Percentiles rank a stretch among this genome's conserved stretches.
Evolutionary conservation across 495 filamentous ascomycete species (phyloP).

Genomic region (Cercophora sp.): DNA sequence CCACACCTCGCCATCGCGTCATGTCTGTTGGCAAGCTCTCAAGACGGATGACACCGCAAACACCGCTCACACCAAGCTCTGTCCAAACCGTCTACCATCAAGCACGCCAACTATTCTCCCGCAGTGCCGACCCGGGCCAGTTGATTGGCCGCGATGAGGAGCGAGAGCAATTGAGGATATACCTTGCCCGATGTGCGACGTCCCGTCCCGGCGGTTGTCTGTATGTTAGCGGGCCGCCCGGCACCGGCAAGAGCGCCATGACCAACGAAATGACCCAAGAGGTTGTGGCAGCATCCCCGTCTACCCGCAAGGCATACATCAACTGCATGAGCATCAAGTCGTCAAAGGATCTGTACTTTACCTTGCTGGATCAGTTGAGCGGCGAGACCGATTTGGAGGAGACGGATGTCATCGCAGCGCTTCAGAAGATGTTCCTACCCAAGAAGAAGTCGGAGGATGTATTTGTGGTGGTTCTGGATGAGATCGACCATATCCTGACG

Average conservation of each 20-base stretch:
- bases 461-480: constrained; percentile 83
- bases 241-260: constrained; percentile 94
- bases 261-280: constrained; percentile 71
- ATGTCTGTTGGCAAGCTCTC: constrained; percentile 48
- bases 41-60: constrained; percentile 53
- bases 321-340: constrained; percentile 96
- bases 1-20: constrained; percentile 46
- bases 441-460: constrained; percentile 51
- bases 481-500: constrained; percentile 89
- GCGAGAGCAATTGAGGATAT: constrained; percentile 61
- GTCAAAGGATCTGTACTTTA: constrained; percentile 74
- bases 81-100: constrained; percentile 74
- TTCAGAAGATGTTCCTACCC: constrained; percentile 63
- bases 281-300: constrained; percentile 40
- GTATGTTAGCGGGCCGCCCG: constrained; percentile 93
- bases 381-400: constrained; percentile 37
- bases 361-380: constrained; percentile 54
- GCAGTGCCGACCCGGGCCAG: constrained; percentile 67
- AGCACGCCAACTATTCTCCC: constrained; percentile 81
- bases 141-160: constrained; percentile 84
- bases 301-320: constrained; percentile 68
- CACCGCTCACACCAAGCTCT: constrained; percentile 59
- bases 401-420: constrained; percentile 52
- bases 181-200: constrained; percentile 62
- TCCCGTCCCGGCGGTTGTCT: constrained; percentile 71